A percentile compares a stretch with the other conserved stretches of the same genome.
Conservation (phyloP, 208 protist species). For the Leishmania aethiopica region DNA sequence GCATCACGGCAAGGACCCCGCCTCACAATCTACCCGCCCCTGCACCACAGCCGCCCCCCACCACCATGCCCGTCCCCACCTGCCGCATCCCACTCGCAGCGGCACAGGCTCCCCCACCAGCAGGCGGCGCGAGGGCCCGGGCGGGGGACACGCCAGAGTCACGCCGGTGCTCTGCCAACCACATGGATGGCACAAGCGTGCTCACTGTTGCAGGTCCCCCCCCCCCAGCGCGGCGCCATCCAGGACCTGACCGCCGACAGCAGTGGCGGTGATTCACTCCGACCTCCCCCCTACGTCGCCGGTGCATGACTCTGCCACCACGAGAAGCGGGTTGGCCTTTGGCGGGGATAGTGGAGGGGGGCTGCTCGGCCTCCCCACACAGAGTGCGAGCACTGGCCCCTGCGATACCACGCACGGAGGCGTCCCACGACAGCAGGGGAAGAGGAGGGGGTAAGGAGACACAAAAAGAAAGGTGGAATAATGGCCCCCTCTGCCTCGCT, state of each 20-base stretch:
- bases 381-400: neutral
- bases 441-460: neutral
- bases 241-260: neutral
- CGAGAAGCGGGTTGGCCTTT: neutral
- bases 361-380: neutral
- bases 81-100: neutral
- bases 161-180: neutral
- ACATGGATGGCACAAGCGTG: neutral
- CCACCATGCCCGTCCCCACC: neutral
- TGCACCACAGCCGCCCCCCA: neutral
- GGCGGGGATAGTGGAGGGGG: neutral
- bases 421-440: neutral
- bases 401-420: neutral
- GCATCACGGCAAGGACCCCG: no score
- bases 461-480: slow-evolving; percentile 4
- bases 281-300: neutral
- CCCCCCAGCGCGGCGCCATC: neutral
- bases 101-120: neutral
- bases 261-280: neutral
- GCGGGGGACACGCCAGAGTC: neutral
- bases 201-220: neutral
- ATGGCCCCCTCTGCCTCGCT: neutral
- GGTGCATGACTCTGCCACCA: neutral
- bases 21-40: neutral
- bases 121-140: neutral